These are phyloP conservation scores for Mesotaenium endlicherianum DNA, from an alignment of 139 green algal genomes.

Conservation along the genomic window DNA sequence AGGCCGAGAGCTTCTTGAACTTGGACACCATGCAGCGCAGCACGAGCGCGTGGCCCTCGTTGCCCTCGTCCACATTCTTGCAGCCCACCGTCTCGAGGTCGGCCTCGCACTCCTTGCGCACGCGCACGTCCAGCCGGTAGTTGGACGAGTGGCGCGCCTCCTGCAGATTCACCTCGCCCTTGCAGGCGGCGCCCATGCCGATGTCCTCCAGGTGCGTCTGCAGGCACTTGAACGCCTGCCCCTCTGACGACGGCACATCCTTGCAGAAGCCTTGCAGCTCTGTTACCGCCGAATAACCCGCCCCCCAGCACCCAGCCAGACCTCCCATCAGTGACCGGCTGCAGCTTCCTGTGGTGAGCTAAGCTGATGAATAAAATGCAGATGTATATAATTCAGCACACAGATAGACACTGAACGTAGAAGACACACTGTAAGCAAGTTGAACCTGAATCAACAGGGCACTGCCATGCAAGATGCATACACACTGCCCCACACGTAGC, in stretches of 20 bases:
- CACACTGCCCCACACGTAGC: neutral
- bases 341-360: too few relatives aligned
- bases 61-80: slow-evolving; percentile 18
- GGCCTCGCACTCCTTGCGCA: slow-evolving; percentile 38
- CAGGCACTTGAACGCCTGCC: slow-evolving; percentile 43
- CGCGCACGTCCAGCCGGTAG: slow-evolving; percentile 39
- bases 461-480: neutral
- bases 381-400: neutral
- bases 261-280: slow-evolving; percentile 33
- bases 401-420: neutral
- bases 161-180: slow-evolving; percentile 48
- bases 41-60: slow-evolving; percentile 34
- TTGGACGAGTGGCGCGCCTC: slow-evolving; percentile 39
- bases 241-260: slow-evolving; percentile 1
- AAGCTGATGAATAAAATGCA: neutral
- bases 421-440: neutral
- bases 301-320: too few relatives aligned
- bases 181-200: slow-evolving; percentile 35
- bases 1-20: slow-evolving; percentile 18
- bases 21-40: slow-evolving; percentile 23
- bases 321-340: too few relatives aligned
- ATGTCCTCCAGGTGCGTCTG: slow-evolving; percentile 33
- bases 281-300: too few relatives aligned
- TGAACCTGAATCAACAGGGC: neutral
- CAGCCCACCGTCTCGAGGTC: slow-evolving; percentile 1